These are phyloP conservation scores for Paraphoma sp. DNA, from an alignment of 2,329 filamentous ascomycete species.

Conservation along the genomic window DNA sequence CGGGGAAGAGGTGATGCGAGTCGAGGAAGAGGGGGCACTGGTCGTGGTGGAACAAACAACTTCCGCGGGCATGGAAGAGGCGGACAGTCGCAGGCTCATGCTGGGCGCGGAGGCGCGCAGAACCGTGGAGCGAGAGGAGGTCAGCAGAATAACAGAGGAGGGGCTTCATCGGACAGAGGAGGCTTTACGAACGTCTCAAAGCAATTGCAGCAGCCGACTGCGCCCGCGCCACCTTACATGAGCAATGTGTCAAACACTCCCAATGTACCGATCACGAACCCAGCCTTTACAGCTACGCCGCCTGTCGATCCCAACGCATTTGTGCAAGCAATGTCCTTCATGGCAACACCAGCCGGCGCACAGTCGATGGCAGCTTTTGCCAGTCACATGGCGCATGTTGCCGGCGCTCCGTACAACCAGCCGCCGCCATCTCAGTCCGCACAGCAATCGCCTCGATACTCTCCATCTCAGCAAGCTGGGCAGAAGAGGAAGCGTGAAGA, in stretches of 20 bases:
- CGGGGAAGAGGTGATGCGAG: slow-evolving; percentile 37
- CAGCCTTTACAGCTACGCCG: slow-evolving; percentile 20
- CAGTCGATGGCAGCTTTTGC: slow-evolving; percentile 38
- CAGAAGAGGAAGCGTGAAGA: slow-evolving; percentile 39
- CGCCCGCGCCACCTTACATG: not conserved
- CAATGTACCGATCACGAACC: slow-evolving; percentile 17
- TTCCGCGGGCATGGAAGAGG: slow-evolving; percentile 18
- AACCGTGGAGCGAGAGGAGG: slow-evolving; percentile 29
- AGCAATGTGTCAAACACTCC: not conserved
- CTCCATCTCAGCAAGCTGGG: slow-evolving; percentile 26
- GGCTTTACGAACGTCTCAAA: not conserved
- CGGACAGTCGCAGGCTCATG: slow-evolving; percentile 18
- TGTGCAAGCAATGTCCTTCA: slow-evolving; percentile 38
- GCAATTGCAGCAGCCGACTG: slow-evolving; percentile 9
- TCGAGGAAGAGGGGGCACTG: slow-evolving; percentile 28
- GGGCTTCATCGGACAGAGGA: slow-evolving; percentile 6
- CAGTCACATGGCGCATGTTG: slow-evolving; percentile 23
- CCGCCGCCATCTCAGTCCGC: slow-evolving; percentile 6
- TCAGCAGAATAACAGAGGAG: slow-evolving; percentile 22
- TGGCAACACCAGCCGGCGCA: slow-evolving; percentile 34
- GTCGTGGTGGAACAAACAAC: slow-evolving; percentile 26
- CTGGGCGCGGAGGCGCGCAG: slow-evolving; percentile 18
- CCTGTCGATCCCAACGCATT: slow-evolving; percentile 30
- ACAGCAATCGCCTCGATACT: slow-evolving; percentile 16
- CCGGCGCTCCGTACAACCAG: slow-evolving; percentile 5